Percentiles rank a stretch among this genome's conserved stretches.
Evolutionary conservation across 192 early-diverging fungal genomes (phyloP).

Genomic region (Coemansia asiatica): DNA sequence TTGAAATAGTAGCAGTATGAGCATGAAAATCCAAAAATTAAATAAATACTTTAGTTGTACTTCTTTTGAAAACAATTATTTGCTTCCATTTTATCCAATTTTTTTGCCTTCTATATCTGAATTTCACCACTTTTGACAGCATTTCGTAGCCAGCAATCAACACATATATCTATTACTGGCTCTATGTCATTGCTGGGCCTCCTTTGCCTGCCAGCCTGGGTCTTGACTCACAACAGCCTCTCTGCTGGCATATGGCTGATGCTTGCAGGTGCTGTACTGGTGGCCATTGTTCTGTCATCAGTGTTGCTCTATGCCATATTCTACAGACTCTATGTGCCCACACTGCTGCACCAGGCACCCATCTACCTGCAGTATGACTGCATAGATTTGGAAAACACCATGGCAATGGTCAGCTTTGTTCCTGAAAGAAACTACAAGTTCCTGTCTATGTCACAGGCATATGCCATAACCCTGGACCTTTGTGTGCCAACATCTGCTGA

Average conservation of each 20-base stretch:
- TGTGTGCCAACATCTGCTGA: constrained; percentile 59
- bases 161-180: background rate
- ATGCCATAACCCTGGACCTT: constrained; percentile 60
- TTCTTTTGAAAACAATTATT: no score
- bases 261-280: constrained; percentile 21
- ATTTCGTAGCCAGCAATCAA: constrained; percentile 2
- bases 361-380: constrained; percentile 58
- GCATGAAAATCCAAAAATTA: no score
- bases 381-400: constrained; percentile 9
- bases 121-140: background rate
- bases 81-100: no score
- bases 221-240: constrained; percentile 20
- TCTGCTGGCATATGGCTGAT: constrained; percentile 25
- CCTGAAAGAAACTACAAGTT: constrained; percentile 40
- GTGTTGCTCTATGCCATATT: constrained; percentile 56
- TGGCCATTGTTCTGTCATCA: constrained; percentile 23
- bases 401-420: constrained; percentile 33
- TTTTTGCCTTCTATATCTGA: background rate
- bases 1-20: no score
- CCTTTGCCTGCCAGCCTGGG: constrained; percentile 14
- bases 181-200: background rate
- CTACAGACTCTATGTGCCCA: constrained; percentile 66
- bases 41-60: no score
- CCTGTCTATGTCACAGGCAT: constrained; percentile 58
- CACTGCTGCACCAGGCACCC: constrained; percentile 55